These are phyloP conservation scores for Pyronema omphalodes DNA, from an alignment of 495 filamentous ascomycete species.

Conservation along the genomic window DNA sequence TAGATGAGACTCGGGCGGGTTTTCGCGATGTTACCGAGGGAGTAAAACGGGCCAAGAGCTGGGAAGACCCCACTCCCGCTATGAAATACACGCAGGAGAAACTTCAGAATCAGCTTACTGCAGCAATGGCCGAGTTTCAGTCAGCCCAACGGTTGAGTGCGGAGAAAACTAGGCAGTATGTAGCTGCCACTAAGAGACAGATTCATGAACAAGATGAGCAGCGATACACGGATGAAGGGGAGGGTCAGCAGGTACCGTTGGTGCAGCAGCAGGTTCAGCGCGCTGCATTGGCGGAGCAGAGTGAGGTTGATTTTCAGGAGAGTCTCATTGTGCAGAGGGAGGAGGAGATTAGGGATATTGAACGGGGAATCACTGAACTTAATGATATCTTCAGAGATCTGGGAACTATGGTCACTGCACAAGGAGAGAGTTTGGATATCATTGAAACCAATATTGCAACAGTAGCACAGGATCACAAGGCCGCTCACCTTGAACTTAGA, in stretches of 20 bases:
- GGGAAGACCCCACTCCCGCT: slow-evolving; percentile 59
- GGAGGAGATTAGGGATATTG: slow-evolving; percentile 88
- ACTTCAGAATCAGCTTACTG: slow-evolving; percentile 75
- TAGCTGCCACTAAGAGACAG: slow-evolving; percentile 47
- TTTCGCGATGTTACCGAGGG: slow-evolving; percentile 90
- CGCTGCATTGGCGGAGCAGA: slow-evolving; percentile 67
- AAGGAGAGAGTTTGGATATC: slow-evolving; percentile 75
- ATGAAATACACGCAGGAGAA: slow-evolving; percentile 70
- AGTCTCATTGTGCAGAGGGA: slow-evolving; percentile 88
- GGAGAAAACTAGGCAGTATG: slow-evolving; percentile 78
- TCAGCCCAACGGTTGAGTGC: slow-evolving; percentile 67
- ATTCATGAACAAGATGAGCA: slow-evolving; percentile 10
- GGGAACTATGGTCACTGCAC: slow-evolving; percentile 85
- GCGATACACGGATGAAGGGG: slow-evolving; percentile 17
- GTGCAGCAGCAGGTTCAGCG: slow-evolving; percentile 59
- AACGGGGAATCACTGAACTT: slow-evolving; percentile 83
- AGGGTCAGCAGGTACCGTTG: slow-evolving; percentile 23
- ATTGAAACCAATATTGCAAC: slow-evolving; percentile 75
- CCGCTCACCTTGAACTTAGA: slow-evolving; percentile 68
- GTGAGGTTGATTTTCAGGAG: slow-evolving; percentile 96
- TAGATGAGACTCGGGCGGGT: slow-evolving; percentile 65
- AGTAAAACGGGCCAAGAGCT: slow-evolving; percentile 73
- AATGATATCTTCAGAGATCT: slow-evolving; percentile 96
- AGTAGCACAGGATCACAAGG: slow-evolving; percentile 57
- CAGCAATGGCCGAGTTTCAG: slow-evolving; percentile 78